Evolutionary conservation across 176 grass and related monocot genomes (phyloP).

Genomic region (Oryza meyeriana): DNA sequence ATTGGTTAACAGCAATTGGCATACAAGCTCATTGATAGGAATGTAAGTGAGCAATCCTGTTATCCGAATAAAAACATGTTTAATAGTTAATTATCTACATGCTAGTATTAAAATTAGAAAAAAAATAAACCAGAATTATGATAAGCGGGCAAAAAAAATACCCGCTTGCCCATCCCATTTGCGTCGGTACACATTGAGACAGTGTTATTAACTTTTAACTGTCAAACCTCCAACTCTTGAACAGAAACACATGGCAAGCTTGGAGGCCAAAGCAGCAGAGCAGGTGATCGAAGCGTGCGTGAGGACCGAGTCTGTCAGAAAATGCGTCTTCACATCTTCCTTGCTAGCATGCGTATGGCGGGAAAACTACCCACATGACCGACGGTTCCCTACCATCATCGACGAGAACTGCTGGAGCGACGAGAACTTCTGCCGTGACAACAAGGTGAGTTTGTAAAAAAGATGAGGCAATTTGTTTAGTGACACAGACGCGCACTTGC

Average conservation of each 20-base stretch:
- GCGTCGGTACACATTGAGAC: too few relatives aligned
- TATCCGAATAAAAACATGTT: too few relatives aligned
- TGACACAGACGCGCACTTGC: neutral
- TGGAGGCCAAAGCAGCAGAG: conserved; percentile 82
- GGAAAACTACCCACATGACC: conserved; percentile 44
- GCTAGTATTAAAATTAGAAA: too few relatives aligned
- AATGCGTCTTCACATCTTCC: conserved; percentile 91
- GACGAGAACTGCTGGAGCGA: conserved; percentile 98
- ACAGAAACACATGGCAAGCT: conserved; percentile 90
- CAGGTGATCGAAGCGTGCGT: conserved; percentile 84
- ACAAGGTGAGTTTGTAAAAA: conserved; percentile 51
- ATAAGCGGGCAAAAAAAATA: too few relatives aligned
- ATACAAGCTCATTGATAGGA: too few relatives aligned
- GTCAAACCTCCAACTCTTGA: neutral
- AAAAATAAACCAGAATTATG: too few relatives aligned
- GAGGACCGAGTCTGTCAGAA: conserved; percentile 74
- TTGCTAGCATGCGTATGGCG: conserved; percentile 81
- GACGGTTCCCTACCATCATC: conserved; percentile 52
- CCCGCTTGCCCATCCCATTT: too few relatives aligned
- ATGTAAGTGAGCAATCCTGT: too few relatives aligned
- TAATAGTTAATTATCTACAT: too few relatives aligned
- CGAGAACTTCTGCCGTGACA: conserved; percentile 83
- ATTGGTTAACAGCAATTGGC: neutral
- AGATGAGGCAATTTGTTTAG: neutral
- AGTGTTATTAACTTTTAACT: neutral